Evolutionary conservation across 371 early-diverging fungal species (phyloP).

Genomic region (Dinochytrium kinnereticum): DNA sequence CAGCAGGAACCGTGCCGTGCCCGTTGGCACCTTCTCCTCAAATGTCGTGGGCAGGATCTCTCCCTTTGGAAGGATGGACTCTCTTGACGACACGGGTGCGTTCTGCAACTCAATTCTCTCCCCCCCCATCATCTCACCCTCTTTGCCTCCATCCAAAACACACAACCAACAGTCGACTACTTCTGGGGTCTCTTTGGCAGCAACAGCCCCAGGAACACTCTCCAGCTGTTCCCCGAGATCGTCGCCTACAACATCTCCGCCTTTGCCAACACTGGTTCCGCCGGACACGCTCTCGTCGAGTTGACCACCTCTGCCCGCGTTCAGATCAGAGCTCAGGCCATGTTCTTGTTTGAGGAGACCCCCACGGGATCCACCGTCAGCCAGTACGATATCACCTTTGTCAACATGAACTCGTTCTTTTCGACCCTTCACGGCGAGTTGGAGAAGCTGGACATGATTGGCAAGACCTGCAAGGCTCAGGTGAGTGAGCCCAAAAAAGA

Average conservation of each 20-base stretch:
- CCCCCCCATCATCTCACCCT: background rate
- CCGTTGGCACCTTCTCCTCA: slow-evolving; percentile 12
- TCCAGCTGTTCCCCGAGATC: slow-evolving; percentile 20
- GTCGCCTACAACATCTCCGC: slow-evolving; percentile 21
- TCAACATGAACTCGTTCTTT: slow-evolving; percentile 20
- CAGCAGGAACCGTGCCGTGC: background rate
- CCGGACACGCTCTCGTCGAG: slow-evolving; percentile 21
- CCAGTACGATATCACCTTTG: slow-evolving; percentile 12
- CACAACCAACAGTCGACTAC: slow-evolving; percentile 17
- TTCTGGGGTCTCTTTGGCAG: slow-evolving; percentile 20
- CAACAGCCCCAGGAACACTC: slow-evolving; percentile 17
- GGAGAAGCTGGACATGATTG: slow-evolving; percentile 7
- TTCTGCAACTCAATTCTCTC: no score
- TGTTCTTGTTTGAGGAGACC: slow-evolving; percentile 6
- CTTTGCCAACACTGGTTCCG: slow-evolving; percentile 23
- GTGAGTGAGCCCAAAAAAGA: no score
- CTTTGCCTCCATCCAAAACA: background rate
- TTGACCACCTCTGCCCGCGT: slow-evolving; percentile 1
- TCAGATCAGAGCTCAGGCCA: background rate
- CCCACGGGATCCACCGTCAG: background rate
- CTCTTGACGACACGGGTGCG: slow-evolving; percentile 14
- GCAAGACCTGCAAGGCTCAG: background rate
- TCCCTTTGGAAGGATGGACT: slow-evolving; percentile 21
- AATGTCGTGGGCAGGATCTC: slow-evolving; percentile 15
- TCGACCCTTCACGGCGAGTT: slow-evolving; percentile 1